Percentiles rank a stretch among this genome's conserved stretches.
Conservation (phyloP, 352 stramenopile species). For the Phytophthora tentaculata region DNA sequence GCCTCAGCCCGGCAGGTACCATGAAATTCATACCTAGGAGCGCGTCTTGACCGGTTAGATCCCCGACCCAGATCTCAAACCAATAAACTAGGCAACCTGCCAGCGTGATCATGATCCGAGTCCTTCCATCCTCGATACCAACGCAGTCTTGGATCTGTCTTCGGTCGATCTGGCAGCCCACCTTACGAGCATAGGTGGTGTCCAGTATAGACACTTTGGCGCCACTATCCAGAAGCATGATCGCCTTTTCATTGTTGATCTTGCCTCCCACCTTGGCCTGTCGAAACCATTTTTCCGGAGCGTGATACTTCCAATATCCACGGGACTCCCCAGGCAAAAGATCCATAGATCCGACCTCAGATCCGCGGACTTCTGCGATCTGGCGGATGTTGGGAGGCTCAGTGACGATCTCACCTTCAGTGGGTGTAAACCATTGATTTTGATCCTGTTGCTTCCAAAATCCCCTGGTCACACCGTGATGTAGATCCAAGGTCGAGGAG, state of each 20-base stretch:
- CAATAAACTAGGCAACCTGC: background rate
- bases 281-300: constrained; percentile 24
- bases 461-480: background rate
- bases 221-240: constrained; percentile 27
- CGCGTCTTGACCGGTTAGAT: background rate
- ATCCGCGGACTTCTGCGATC: background rate
- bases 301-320: constrained; percentile 6
- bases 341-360: background rate
- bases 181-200: constrained; percentile 8
- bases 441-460: background rate
- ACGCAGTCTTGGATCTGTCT: background rate
- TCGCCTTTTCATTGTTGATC: constrained; percentile 26
- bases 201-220: constrained; percentile 31
- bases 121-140: background rate
- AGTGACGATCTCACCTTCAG: background rate
- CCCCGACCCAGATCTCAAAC: background rate
- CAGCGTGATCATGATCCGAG: background rate
- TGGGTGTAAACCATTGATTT: background rate
- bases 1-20: background rate
- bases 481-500: constrained; percentile 11
- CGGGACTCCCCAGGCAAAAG: background rate
- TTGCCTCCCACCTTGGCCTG: constrained; percentile 25
- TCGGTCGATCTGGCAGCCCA: background rate
- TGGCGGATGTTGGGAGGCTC: background rate
- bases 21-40: background rate